Evolutionary conservation across 139 green algal species (phyloP).

Genomic region (Chlorella sp.): DNA sequence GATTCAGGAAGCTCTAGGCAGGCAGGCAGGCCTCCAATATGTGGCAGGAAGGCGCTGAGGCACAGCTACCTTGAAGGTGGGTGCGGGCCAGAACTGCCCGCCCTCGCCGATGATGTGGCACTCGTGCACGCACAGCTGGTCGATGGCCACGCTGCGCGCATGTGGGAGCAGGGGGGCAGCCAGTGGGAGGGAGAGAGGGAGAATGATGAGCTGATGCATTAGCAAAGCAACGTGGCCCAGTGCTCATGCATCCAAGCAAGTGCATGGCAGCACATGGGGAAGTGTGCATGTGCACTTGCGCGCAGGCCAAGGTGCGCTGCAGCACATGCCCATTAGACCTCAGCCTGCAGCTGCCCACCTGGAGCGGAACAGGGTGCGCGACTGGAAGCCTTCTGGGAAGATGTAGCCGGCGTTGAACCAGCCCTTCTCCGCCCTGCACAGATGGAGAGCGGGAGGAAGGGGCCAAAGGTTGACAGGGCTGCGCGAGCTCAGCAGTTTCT

Average conservation of each 20-base stretch:
- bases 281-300: too few relatives aligned
- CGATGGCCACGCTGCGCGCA: constrained; percentile 51
- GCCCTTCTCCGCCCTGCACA: constrained; percentile 54
- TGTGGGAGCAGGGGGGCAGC: background rate
- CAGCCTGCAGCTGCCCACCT: constrained; percentile 58
- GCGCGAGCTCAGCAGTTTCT: too few relatives aligned
- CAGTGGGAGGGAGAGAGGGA: background rate
- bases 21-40: too few relatives aligned
- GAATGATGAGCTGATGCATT: background rate
- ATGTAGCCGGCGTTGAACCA: constrained; percentile 96
- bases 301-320: too few relatives aligned
- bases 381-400: constrained; percentile 90
- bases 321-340: too few relatives aligned
- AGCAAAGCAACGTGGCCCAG: background rate
- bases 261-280: too few relatives aligned
- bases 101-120: constrained; percentile 82
- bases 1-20: too few relatives aligned
- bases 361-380: constrained; percentile 80
- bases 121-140: constrained; percentile 81
- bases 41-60: too few relatives aligned
- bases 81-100: constrained; percentile 78
- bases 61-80: constrained; percentile 89
- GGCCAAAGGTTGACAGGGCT: too few relatives aligned
- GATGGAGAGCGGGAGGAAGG: too few relatives aligned
- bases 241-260: too few relatives aligned